Evolutionary conservation across 2,329 filamentous ascomycete species (phyloP).

Genomic region (Penicillium sp.): DNA sequence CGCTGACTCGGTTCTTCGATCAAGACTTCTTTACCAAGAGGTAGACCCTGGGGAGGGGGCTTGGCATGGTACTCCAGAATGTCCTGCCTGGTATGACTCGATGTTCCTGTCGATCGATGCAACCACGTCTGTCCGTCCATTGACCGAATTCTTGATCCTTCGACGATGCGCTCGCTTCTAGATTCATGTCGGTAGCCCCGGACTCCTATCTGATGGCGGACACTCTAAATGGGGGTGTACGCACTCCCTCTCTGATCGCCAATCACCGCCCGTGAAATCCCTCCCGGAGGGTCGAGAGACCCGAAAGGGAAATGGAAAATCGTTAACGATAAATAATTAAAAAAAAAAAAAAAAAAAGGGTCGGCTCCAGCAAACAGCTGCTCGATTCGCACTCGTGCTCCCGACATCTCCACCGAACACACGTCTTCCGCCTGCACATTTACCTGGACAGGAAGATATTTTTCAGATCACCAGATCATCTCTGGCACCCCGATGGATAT

Average conservation of each 20-base stretch:
- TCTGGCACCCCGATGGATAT: neutral
- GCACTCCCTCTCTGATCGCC: conserved; percentile 3
- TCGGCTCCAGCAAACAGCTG: conserved; percentile 4
- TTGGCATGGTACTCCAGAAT: conserved; percentile 21
- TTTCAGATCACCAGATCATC: neutral
- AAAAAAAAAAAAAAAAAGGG: neutral
- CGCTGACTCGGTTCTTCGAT: neutral
- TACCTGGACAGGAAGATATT: neutral
- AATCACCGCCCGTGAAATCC: conserved; percentile 7
- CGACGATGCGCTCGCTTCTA: too few species aligned
- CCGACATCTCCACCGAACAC: conserved; percentile 6
- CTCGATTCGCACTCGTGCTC: conserved; percentile 15
- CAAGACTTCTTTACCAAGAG: neutral
- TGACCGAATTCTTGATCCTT: neutral
- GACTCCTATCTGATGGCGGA: neutral
- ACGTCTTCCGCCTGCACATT: neutral
- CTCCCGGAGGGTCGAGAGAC: conserved; percentile 14
- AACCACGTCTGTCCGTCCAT: neutral
- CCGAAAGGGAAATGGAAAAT: conserved; percentile 7
- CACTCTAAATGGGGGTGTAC: conserved; percentile 1
- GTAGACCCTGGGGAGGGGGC: conserved; percentile 14
- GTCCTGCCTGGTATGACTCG: conserved; percentile 16
- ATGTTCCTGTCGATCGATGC: conserved; percentile 20
- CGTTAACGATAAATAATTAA: neutral
- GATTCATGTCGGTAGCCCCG: too few species aligned